A percentile compares a stretch with the other conserved stretches of the same genome.
Evolutionary conservation across 495 filamentous ascomycete species (phyloP).

Genomic region (Trichoderma parareesei): DNA sequence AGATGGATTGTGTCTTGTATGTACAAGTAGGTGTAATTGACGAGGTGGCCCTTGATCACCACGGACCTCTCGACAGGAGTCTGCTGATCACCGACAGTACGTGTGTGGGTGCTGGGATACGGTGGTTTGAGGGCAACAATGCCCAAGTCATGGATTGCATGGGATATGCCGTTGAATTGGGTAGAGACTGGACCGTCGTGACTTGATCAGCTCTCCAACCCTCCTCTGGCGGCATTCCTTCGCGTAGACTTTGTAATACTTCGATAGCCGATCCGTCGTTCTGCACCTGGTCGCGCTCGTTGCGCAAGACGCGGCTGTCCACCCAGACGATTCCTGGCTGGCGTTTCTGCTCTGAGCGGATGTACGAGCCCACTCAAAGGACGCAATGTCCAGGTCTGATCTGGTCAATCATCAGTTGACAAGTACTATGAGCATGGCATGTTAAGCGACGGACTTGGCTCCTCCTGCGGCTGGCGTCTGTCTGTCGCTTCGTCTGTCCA

Average conservation of each 20-base stretch:
- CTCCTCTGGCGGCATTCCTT: neutral
- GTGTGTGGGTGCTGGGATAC: too few relatives aligned
- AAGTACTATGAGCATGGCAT: neutral
- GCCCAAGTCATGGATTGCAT: too few relatives aligned
- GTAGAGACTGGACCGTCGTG: neutral
- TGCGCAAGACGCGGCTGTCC: constrained; percentile 6
- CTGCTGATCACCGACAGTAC: too few relatives aligned
- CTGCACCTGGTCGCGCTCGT: neutral
- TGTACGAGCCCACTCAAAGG: neutral
- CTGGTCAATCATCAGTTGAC: neutral
- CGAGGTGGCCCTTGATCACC: too few relatives aligned
- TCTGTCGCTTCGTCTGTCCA: neutral
- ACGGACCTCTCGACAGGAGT: too few relatives aligned
- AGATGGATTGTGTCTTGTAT: neutral
- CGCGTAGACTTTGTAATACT: too few relatives aligned
- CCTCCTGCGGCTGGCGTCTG: constrained; percentile 3
- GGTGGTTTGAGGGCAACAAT: too few relatives aligned
- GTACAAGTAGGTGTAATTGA: too few relatives aligned
- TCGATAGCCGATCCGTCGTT: too few relatives aligned
- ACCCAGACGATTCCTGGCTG: neutral
- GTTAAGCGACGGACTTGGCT: constrained; percentile 2
- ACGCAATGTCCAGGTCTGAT: neutral
- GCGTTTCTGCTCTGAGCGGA: neutral
- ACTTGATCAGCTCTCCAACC: neutral
- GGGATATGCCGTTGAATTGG: too few relatives aligned